Percentiles rank a stretch among this genome's conserved stretches.
Evolutionary conservation across 306 rosid genomes (phyloP).

Genomic region (Cicer yamashitae): DNA sequence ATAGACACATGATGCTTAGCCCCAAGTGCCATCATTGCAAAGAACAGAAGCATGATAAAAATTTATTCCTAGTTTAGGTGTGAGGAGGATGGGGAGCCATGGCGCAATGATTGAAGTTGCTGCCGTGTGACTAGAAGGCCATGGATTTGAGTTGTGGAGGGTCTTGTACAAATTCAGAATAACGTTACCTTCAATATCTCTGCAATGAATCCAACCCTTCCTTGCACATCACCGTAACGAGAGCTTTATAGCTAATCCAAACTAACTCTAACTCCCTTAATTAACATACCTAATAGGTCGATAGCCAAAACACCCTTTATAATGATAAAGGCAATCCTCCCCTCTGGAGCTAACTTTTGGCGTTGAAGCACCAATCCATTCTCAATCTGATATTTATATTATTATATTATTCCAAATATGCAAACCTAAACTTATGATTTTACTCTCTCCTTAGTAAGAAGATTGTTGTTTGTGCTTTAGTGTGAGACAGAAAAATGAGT

Average conservation of each 20-base stretch:
- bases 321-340: neutral
- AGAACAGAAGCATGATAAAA: constrained; percentile 14
- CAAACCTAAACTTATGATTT: constrained; percentile 4
- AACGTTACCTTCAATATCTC: neutral
- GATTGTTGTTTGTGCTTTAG: constrained; percentile 9
- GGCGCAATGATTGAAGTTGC: constrained; percentile 1
- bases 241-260: neutral
- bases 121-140: neutral
- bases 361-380: neutral
- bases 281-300: neutral
- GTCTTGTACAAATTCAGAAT: neutral
- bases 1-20: constrained; percentile 9
- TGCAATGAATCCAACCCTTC: neutral
- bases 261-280: constrained; percentile 6
- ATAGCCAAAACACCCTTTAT: constrained; percentile 34
- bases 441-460: constrained; percentile 18
- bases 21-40: constrained; percentile 18
- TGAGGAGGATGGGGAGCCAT: neutral
- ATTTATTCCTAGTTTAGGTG: constrained; percentile 36
- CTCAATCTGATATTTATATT: constrained; percentile 32
- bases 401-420: constrained; percentile 26
- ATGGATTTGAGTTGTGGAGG: neutral
- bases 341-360: constrained; percentile 9
- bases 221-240: neutral
- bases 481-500: neutral